Conservation (phyloP, 2,329 filamentous ascomycete genomes). For the Pseudogymnoascus sp. region DNA sequence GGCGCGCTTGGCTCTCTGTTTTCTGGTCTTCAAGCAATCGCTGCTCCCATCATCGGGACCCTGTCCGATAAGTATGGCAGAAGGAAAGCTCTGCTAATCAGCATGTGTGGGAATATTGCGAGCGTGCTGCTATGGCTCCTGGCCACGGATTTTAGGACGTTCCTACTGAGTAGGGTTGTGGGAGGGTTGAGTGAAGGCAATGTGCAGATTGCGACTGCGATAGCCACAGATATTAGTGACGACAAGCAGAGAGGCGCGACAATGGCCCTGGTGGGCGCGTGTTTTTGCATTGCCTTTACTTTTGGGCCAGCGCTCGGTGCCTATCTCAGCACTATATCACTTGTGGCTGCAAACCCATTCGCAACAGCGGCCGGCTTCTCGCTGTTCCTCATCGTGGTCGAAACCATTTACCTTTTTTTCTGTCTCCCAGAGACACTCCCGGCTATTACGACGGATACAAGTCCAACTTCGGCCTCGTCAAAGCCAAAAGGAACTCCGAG, state of each 20-base stretch:
- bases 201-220: constrained; percentile 89
- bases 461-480: not conserved
- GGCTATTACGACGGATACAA: not conserved
- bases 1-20: constrained; percentile 92
- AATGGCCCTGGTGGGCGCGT: constrained; percentile 93
- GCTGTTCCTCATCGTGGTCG: constrained; percentile 71
- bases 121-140: constrained; percentile 92
- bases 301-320: constrained; percentile 91
- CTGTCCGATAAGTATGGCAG: constrained; percentile 86
- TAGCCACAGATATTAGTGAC: constrained; percentile 92
- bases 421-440: constrained; percentile 82
- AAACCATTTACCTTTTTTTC: constrained; percentile 81
- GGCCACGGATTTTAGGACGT: constrained; percentile 90
- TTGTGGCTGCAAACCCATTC: constrained; percentile 83
- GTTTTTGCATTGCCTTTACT: constrained; percentile 95
- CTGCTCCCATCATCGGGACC: constrained; percentile 81
- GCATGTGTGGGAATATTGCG: constrained; percentile 87
- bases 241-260: constrained; percentile 76
- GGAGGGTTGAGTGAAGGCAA: constrained; percentile 95
- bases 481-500: constrained; percentile 19
- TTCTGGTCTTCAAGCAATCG: constrained; percentile 79
- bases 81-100: constrained; percentile 75
- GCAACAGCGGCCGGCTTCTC: constrained; percentile 86
- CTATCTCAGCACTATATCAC: constrained; percentile 67
- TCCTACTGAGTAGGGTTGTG: constrained; percentile 84